These are phyloP conservation scores for Sarocladium strictum DNA, from an alignment of 2,329 filamentous ascomycete genomes.

Conservation along the genomic window DNA sequence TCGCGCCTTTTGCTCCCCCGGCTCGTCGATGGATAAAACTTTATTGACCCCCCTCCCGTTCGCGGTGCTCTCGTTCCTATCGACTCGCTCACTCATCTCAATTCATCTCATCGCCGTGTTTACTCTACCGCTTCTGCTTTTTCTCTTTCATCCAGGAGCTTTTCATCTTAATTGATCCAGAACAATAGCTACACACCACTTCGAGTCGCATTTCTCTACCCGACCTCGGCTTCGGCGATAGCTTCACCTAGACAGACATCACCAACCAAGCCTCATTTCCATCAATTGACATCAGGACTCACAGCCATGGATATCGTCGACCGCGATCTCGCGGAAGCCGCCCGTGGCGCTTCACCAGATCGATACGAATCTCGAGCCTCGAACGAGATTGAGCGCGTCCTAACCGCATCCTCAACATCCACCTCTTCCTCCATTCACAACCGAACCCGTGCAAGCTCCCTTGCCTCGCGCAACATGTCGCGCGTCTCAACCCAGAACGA, in stretches of 20 bases:
- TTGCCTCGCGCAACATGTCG: constrained; percentile 42
- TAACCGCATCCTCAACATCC: constrained; percentile 44
- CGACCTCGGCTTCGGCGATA: not conserved
- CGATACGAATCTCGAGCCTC: constrained; percentile 34
- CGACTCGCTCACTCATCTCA: not conserved
- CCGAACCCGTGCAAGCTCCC: constrained; percentile 20
- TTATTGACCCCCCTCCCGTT: not conserved
- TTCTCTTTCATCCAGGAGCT: not conserved
- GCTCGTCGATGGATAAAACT: constrained; percentile 7
- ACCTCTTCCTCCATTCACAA: constrained; percentile 40
- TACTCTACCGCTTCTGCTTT: not conserved
- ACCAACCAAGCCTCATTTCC: not conserved
- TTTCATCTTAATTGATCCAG: too few species aligned
- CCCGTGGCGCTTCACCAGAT: constrained; percentile 45
- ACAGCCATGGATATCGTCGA: constrained; percentile 32
- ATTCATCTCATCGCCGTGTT: not conserved
- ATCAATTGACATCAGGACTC: not conserved
- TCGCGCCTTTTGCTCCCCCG: not conserved
- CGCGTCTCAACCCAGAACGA: constrained; percentile 60
- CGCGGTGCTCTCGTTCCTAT: not conserved
- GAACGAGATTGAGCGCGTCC: constrained; percentile 55
- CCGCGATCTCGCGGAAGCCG: constrained; percentile 45
- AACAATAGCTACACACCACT: too few species aligned
- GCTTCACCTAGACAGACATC: not conserved
- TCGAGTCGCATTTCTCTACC: not conserved